A percentile compares a stretch with the other conserved stretches of the same genome.
Evolutionary conservation across 176 grass and related monocot genomes (phyloP).

Genomic region (Triticum urartu): DNA sequence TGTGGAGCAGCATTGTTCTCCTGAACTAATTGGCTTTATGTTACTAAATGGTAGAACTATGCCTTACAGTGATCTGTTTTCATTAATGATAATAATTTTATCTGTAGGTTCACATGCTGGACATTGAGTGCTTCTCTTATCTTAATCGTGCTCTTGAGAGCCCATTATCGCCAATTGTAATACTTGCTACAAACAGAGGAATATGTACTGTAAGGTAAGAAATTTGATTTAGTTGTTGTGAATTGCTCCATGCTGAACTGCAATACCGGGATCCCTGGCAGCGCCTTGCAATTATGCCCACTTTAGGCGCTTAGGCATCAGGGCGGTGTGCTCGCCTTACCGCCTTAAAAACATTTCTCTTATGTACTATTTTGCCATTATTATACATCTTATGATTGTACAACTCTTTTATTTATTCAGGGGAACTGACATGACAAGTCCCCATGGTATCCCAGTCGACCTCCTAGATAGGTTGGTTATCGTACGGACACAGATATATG

Average conservation of each 20-base stretch:
- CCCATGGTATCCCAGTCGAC: slow-evolving; percentile 90
- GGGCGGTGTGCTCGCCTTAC: too few relatives aligned
- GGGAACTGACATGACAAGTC: slow-evolving; percentile 98
- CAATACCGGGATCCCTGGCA: not conserved
- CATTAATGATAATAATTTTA: slow-evolving; percentile 7
- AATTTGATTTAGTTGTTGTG: not conserved
- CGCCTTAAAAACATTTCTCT: too few relatives aligned
- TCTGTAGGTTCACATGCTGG: slow-evolving; percentile 91
- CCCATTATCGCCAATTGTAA: slow-evolving; percentile 83
- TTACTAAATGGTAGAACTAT: slow-evolving; percentile 17
- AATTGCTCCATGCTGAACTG: not conserved
- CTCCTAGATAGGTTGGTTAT: slow-evolving; percentile 94
- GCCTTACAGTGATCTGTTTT: not conserved
- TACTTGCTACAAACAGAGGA: slow-evolving; percentile 91
- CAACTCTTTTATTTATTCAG: slow-evolving; percentile 38
- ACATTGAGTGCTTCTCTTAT: slow-evolving; percentile 97
- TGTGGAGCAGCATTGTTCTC: not conserved
- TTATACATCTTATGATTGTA: slow-evolving; percentile 27
- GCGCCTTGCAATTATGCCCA: too few relatives aligned
- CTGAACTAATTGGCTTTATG: not conserved
- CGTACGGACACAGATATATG: slow-evolving; percentile 87
- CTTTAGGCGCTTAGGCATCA: too few relatives aligned
- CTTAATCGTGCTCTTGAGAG: slow-evolving; percentile 95
- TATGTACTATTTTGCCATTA: not conserved
- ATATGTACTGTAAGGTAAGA: slow-evolving; percentile 90